phyloP scores from a whole-genome alignment of 192 early-diverging fungal genomes.

The Coemansia sp. region DNA sequence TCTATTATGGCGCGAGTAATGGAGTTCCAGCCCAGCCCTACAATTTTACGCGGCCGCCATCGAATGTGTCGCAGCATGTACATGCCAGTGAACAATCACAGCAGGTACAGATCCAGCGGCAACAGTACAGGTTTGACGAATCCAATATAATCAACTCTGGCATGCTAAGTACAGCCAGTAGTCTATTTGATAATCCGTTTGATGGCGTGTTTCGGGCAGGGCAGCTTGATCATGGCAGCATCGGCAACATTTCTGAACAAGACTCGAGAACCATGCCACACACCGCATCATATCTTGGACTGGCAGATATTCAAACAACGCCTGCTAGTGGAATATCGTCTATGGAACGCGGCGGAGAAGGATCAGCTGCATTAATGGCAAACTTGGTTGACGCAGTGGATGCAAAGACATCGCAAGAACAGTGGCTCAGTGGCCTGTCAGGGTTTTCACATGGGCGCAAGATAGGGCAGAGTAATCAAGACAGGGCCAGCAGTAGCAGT shows the following conservation, averaged over 20 bases:
- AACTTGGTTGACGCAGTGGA: background rate
- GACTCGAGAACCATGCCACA: conserved; percentile 3
- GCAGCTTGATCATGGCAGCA: background rate
- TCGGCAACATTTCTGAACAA: conserved; percentile 1
- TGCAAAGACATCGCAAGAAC: background rate
- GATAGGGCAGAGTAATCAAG: background rate
- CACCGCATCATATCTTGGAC: conserved; percentile 4
- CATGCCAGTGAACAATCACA: conserved; percentile 7
- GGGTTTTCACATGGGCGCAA: background rate
- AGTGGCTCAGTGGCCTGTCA: background rate
- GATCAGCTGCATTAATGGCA: background rate
- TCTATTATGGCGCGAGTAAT: background rate
- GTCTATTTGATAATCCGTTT: conserved; percentile 17
- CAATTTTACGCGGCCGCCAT: conserved; percentile 9
- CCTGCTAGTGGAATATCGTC: background rate
- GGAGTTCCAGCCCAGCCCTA: background rate
- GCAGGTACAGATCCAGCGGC: conserved; percentile 4
- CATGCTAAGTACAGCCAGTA: conserved; percentile 8
- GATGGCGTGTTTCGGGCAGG: conserved; percentile 12
- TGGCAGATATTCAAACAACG: conserved; percentile 25
- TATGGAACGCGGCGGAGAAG: background rate
- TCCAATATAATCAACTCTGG: conserved; percentile 1
- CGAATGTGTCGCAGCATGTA: conserved; percentile 19
- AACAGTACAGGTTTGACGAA: conserved; percentile 7
- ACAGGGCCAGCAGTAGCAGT: background rate